phyloP scores from a whole-genome alignment of 2,329 filamentous ascomycete genomes.

The Achaetomium macrosporum region DNA sequence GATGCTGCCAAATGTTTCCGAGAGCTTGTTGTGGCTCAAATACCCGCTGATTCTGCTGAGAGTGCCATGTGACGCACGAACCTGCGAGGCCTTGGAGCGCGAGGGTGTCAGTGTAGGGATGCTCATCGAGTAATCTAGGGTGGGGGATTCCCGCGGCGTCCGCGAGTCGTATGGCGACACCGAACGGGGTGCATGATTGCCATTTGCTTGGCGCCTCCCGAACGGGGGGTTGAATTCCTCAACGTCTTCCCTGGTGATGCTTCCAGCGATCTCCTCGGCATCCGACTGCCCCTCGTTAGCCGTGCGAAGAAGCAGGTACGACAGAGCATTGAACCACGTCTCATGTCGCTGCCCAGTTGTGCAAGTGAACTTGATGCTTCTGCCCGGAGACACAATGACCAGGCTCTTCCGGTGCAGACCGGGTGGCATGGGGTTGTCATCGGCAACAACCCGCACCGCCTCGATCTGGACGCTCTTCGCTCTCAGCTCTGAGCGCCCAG shows the following conservation, averaged over 20 bases:
- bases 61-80: slow-evolving; percentile 37
- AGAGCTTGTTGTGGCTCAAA: slow-evolving; percentile 45
- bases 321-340: slow-evolving; percentile 97
- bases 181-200: slow-evolving; percentile 54
- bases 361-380: slow-evolving; percentile 89
- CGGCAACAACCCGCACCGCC: slow-evolving; percentile 82
- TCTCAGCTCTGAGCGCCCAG: slow-evolving; percentile 67
- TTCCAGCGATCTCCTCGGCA: slow-evolving; percentile 52
- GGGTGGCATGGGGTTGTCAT: slow-evolving; percentile 92
- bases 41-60: slow-evolving; percentile 56
- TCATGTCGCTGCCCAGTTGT: slow-evolving; percentile 91
- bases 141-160: slow-evolving; percentile 59
- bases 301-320: slow-evolving; percentile 80
- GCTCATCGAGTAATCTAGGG: slow-evolving; percentile 42
- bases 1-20: slow-evolving; percentile 48
- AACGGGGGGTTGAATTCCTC: slow-evolving; percentile 76
- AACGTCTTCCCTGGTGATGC: slow-evolving; percentile 56
- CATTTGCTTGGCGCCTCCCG: slow-evolving; percentile 39
- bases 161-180: slow-evolving; percentile 77
- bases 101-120: slow-evolving; percentile 52
- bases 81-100: slow-evolving; percentile 33
- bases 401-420: slow-evolving; percentile 92
- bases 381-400: slow-evolving; percentile 80
- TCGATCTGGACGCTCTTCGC: slow-evolving; percentile 92
- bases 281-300: slow-evolving; percentile 57